Conservation (phyloP, 176 grass and related monocot genomes). For the Lolium rigidum region DNA sequence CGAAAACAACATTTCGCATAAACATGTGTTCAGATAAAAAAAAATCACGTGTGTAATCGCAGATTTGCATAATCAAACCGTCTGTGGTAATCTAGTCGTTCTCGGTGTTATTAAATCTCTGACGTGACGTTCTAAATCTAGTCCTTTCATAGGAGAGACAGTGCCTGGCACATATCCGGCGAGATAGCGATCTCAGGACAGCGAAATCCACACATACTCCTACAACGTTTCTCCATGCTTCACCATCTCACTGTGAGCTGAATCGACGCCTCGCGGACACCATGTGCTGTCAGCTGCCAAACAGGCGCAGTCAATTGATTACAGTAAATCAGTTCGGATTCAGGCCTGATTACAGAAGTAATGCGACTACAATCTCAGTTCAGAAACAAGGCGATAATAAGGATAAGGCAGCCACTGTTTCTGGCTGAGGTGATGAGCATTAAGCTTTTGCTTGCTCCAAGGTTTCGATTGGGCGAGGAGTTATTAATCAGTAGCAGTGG, state of each 20-base stretch:
- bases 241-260: not conserved
- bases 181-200: constrained; percentile 45
- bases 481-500: constrained; percentile 22
- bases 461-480: constrained; percentile 15
- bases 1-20: not conserved
- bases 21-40: not conserved
- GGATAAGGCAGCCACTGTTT: too few species aligned
- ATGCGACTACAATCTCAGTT: not conserved
- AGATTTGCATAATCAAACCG: not conserved
- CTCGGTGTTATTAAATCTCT: constrained; percentile 1
- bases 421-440: not conserved
- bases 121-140: constrained; percentile 47
- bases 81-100: not conserved
- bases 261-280: constrained; percentile 6
- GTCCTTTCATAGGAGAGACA: constrained; percentile 9
- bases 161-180: constrained; percentile 49
- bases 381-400: not conserved
- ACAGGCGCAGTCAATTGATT: not conserved
- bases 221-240: not conserved
- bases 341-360: not conserved
- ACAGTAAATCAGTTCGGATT: not conserved
- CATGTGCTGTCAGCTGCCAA: constrained; percentile 24
- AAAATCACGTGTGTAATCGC: not conserved
- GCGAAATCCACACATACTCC: not conserved
- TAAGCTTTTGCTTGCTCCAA: constrained; percentile 31